These are phyloP conservation scores for Tylopilus sp. DNA, from an alignment of 768 basidiomycete species.

Conservation along the genomic window DNA sequence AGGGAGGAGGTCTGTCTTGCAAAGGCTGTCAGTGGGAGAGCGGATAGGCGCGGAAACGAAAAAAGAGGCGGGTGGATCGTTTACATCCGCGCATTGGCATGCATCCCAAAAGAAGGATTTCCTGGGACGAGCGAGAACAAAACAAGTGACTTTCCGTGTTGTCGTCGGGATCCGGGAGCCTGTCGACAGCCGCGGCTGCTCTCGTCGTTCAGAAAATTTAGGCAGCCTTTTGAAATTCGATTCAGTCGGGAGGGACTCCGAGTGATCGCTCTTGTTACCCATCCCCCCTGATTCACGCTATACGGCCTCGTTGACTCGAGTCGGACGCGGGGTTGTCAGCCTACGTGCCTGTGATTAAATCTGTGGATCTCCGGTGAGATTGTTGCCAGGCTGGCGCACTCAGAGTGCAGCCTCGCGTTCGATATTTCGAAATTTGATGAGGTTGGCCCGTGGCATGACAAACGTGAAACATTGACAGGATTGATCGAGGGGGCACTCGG, in stretches of 20 bases:
- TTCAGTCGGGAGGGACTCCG: constrained; percentile 8
- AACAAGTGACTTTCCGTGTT: constrained; percentile 19
- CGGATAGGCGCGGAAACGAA: constrained; percentile 29
- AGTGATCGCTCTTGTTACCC: background rate
- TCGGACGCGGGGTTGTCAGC: background rate
- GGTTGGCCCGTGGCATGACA: constrained; percentile 20
- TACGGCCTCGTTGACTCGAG: background rate
- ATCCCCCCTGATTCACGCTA: background rate
- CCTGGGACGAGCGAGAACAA: constrained; percentile 19
- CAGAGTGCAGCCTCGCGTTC: constrained; percentile 3
- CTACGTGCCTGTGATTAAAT: background rate
- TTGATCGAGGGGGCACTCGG: constrained; percentile 40
- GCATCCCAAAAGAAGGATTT: constrained; percentile 19
- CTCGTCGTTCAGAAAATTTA: constrained; percentile 23
- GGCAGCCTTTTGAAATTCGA: constrained; percentile 26
- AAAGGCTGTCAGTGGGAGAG: constrained; percentile 7
- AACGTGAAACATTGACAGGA: constrained; percentile 41
- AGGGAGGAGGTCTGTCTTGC: constrained; percentile 3
- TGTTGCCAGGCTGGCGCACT: background rate
- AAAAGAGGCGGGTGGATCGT: constrained; percentile 23
- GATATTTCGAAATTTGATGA: constrained; percentile 11
- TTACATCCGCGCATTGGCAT: constrained; percentile 33
- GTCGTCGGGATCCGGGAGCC: constrained; percentile 27
- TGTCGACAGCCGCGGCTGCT: constrained; percentile 23
- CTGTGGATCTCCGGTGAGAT: constrained; percentile 2